phyloP scores from a whole-genome alignment of 345 rosid species.

The Linum lewisii region DNA sequence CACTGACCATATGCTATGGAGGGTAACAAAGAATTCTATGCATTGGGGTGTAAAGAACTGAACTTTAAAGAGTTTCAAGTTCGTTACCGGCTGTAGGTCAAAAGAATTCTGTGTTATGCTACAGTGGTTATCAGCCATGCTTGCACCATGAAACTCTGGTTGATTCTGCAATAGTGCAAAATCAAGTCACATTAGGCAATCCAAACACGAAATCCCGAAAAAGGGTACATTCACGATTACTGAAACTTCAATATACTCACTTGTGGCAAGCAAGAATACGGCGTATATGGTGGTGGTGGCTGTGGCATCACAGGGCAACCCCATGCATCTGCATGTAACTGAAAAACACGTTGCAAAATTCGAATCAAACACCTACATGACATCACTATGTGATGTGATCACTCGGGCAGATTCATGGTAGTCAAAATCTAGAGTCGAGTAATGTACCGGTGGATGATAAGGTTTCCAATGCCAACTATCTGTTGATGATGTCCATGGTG shows the following conservation, averaged over 20 bases:
- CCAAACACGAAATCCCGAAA: not conserved
- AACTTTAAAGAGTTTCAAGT: not conserved
- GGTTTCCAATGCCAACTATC: slow-evolving; percentile 75
- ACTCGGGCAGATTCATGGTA: not conserved
- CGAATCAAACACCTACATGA: not conserved
- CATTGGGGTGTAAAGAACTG: not conserved
- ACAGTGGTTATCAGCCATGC: slow-evolving; percentile 14
- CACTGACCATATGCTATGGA: too few species aligned
- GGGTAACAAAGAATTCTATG: too few species aligned
- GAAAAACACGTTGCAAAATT: slow-evolving; percentile 14
- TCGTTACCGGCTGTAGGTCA: slow-evolving; percentile 38
- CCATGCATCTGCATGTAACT: slow-evolving; percentile 81
- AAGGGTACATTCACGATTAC: not conserved
- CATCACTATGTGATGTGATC: too few species aligned
- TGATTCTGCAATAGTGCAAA: slow-evolving; percentile 29
- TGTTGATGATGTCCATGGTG: slow-evolving; percentile 38
- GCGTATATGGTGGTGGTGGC: slow-evolving; percentile 25
- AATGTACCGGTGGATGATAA: slow-evolving; percentile 48
- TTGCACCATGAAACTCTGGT: slow-evolving; percentile 20
- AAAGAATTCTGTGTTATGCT: slow-evolving; percentile 20
- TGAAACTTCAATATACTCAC: slow-evolving; percentile 25
- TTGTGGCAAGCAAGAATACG: slow-evolving; percentile 30
- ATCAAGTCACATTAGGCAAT: too few species aligned
- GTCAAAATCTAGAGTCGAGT: not conserved
- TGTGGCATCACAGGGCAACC: slow-evolving; percentile 71